These are phyloP conservation scores for Aspergillus sp. DNA, from an alignment of 2,329 filamentous ascomycete genomes.

Conservation along the genomic window DNA sequence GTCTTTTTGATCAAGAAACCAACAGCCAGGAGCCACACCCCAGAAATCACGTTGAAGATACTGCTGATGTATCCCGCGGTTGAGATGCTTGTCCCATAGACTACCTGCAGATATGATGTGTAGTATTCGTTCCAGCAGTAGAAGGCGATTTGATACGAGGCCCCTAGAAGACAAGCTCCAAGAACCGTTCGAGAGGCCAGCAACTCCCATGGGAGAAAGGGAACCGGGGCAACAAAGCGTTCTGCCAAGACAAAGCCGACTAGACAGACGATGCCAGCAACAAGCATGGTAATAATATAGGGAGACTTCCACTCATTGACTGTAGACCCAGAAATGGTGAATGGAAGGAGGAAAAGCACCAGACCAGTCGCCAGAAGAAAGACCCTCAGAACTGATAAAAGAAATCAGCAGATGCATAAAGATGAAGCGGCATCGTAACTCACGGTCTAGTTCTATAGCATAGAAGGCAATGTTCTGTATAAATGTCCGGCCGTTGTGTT, in stretches of 20 bases:
- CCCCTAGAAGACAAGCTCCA: constrained; percentile 26
- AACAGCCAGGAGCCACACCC: constrained; percentile 55
- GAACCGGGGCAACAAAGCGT: constrained; percentile 48
- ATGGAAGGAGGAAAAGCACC: constrained; percentile 64
- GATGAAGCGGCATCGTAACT: constrained; percentile 22
- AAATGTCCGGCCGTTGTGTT: constrained; percentile 45
- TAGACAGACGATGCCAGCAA: constrained; percentile 56
- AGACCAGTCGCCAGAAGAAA: constrained; percentile 61
- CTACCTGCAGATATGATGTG: constrained; percentile 22
- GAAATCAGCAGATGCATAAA: neutral
- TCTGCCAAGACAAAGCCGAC: constrained; percentile 56
- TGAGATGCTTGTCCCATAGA: constrained; percentile 28
- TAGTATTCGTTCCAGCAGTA: constrained; percentile 23
- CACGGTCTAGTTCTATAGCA: constrained; percentile 60
- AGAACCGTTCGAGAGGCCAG: constrained; percentile 24
- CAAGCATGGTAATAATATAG: constrained; percentile 51
- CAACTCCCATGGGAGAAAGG: constrained; percentile 58
- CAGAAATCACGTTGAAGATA: constrained; percentile 54
- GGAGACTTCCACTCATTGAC: constrained; percentile 43
- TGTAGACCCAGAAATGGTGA: constrained; percentile 51
- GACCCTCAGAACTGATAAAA: constrained; percentile 54
- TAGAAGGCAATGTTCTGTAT: constrained; percentile 53
- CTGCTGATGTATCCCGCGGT: constrained; percentile 47
- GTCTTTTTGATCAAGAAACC: constrained; percentile 52
- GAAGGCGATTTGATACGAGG: constrained; percentile 23